Base-by-base conservation (phyloP, 192 early-diverging fungal genomes). In the Podila horticola region DNA sequence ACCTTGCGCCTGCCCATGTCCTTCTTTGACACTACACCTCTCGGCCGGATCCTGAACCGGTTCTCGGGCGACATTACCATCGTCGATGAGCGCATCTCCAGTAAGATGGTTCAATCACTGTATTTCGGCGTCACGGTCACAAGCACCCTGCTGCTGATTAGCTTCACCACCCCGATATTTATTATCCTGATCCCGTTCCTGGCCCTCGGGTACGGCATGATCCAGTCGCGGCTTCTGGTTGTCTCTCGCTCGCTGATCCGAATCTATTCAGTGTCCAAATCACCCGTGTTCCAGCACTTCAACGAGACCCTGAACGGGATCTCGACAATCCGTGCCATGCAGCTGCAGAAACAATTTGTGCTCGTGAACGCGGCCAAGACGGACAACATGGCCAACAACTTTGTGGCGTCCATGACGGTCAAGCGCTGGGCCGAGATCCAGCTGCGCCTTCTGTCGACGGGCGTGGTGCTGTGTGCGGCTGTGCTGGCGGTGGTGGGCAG, bases 211-310 rank as follows among this genome's bases (percentile, higher is more conserved):
- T 58, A 86, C 41, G 83, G 72, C 5, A 62, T 75, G 24, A 72
- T 87, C 22, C 79, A 84, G 38, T 58, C 65, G 26, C 75, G 84
- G 24, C 92, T 94, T 74, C 82, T 93, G 58, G 58, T 83, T 3
- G 86, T 89, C 31, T 88, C 87, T 2, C 88, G 91, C 22, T 88
- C 90, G 57, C 71, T 95, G 36, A 91, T 90, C 60, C 86, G 93
- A 26, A 79, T 96, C 33, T 91, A 95, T 58, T 92, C 92, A 3
- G 86, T 89, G 12, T 87, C 94, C 2, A 87, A 92, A 22, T 90
- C 88, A 10, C 94, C 94, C 0, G 84, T 95, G 10, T 93, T 89
- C 65, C 88, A 93, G 5, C 86, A 77, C 50, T 88, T 87, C 61
- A 86, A 75, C 45, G 88, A 91, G 62, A 81, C 90, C 0, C 49